Percentiles rank a stretch among this genome's conserved stretches.
phyloP scores from a whole-genome alignment of 345 rosid genomes.

The Populus ilicifolia region DNA sequence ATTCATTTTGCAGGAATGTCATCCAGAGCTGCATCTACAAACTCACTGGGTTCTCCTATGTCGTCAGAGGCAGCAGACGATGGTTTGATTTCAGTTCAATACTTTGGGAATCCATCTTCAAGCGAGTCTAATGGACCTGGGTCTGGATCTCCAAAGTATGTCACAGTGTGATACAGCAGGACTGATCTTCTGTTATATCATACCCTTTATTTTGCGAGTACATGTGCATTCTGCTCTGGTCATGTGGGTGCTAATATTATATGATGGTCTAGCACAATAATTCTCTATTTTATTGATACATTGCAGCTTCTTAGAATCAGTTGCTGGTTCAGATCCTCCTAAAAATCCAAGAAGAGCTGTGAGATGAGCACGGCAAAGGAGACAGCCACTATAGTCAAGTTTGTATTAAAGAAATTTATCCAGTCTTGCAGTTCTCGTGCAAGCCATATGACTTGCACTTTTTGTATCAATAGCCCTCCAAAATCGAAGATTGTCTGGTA shows the following conservation, averaged over 20 bases:
- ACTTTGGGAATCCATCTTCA: slow-evolving; percentile 42
- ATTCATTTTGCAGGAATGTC: slow-evolving; percentile 54
- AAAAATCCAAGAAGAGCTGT: slow-evolving; percentile 27
- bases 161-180: neutral
- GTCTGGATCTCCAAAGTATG: slow-evolving; percentile 48
- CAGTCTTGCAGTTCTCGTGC: slow-evolving; percentile 3
- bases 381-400: neutral
- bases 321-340: slow-evolving; percentile 42
- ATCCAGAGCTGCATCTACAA: slow-evolving; percentile 35
- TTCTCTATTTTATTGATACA: neutral
- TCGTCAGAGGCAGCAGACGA: slow-evolving; percentile 39
- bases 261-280: neutral
- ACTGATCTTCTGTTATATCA: neutral
- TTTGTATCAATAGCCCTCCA: slow-evolving; percentile 10
- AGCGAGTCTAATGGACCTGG: slow-evolving; percentile 31
- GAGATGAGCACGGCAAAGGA: slow-evolving; percentile 23
- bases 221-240: neutral
- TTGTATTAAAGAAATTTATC: neutral
- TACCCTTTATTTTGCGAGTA: neutral
- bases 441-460: slow-evolving; percentile 9
- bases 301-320: slow-evolving; percentile 49
- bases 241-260: neutral
- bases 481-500: slow-evolving; percentile 17
- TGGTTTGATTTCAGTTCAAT: slow-evolving; percentile 53
- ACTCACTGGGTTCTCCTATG: slow-evolving; percentile 41